Base-by-base conservation (phyloP, 1,139 yeast species). In the Taiozyma sp. region DNA sequence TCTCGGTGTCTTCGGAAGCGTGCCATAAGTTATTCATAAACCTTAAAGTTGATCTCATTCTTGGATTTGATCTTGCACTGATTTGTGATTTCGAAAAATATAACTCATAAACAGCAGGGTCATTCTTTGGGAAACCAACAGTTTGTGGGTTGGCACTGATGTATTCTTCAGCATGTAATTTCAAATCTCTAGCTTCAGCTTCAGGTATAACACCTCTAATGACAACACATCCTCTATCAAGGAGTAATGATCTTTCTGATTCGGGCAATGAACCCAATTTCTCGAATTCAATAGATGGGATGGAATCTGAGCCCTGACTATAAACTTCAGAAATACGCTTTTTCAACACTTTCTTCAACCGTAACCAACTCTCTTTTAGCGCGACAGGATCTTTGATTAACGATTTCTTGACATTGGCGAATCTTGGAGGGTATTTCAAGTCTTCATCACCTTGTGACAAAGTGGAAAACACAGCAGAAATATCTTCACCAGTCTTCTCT, bases 81-180 rank as follows among this genome's bases (percentile, higher is more conserved):
- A 70, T 63, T 57, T 77, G 79, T 3, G 75, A 63, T 53, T 70
- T 66, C 7, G 77, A 65, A 80, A 80, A 77, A 55, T 72, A 74
- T 19, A 74, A 64, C 46, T 69, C 66, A 59, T 67, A 73, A 12
- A 64, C 67, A 10, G 65, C 55, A 57, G 70, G 60, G 6, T 60
- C 58, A 12, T 69, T 69, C 13, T 59, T 58, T 2, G 79, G 76
- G 49, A 52, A 58, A 0, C 75, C 75, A 8, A 66, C 66, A 3
- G 70, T 62, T 52, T 68, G 68, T 5, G 70, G 71, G 48, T 71
- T 67, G 2, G 60, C 61, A 24, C 57, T 54, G 44, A 64, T 53
- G 48, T 65, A 69, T 8, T 60, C 55, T 9, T 58, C 58, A 12
- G 63, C 48, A n/a, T 61, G 63, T 4, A 32, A 51, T 48, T 65